Evolutionary conservation across 495 filamentous ascomycete species (phyloP), one percentile per base, ranked within the genome.

Genomic region (Gamarada debralockiae): DNA sequence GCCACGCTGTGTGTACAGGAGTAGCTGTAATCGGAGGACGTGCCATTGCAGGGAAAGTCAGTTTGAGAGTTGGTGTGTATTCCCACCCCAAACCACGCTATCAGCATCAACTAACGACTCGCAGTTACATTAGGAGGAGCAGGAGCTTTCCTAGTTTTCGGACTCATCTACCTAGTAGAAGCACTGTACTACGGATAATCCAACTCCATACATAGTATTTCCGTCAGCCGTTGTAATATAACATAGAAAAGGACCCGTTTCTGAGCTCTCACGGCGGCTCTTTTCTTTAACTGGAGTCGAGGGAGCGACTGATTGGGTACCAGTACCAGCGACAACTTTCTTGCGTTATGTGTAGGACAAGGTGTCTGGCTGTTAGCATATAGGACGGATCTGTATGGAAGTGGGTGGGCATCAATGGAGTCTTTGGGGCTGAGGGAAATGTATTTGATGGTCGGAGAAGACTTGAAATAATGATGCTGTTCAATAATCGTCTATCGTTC

Each of bases 51-150:
- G 93, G 92, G 18, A 84, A 79, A 68, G 95, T 98, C 52, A 97
- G 92, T 76, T 82, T 98, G 71, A 87, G 90, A 76, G 88, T 95
- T 76, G 90, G 93, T 97, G 81, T 78, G 92, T 91, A 37, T 43
- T 40, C n/a, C n/a, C n/a, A n/a, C n/a, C 20, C 7, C 12, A 13
- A 37, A 13, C 29, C 13, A 20, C 51, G 37, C 9, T 31, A 9
- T 22, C 13, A 25, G 4, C 0, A 54, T 55, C 34, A 48, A 46
- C 60, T 69, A 63, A 66, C 33, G 14, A 36, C 43, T 37, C 17
- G 24, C 59, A 98, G 93, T 98, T 21, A 98, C 93, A 20, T 75
- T 98, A 12, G 95, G 95, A 48, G 95, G 93, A 50, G 93, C 93
- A n/a, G 69, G 82, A 33, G 90, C 92, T 7, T 98, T 98, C 73